Conservation (phyloP, 1,139 yeast species). For the Dujonia santamariae region DNA sequence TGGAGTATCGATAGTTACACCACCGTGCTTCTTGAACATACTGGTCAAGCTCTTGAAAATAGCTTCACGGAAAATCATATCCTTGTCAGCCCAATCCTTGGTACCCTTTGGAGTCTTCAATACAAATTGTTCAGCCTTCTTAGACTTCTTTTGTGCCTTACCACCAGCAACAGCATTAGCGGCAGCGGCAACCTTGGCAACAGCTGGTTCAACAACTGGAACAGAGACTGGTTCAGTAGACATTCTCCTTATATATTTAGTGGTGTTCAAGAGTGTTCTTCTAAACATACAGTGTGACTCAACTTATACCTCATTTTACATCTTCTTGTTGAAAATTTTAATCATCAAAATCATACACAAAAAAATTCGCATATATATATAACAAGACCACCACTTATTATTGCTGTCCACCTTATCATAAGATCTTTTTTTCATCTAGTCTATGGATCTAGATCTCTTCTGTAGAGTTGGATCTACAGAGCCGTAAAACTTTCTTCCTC, state of each 20-base stretch:
- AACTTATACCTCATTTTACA: too few relatives aligned
- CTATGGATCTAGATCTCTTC: too few relatives aligned
- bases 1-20: conserved; percentile 96
- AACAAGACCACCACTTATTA: too few relatives aligned
- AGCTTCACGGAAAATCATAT: conserved; percentile 91
- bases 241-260: conserved; percentile 19
- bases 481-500: too few relatives aligned
- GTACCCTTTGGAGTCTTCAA: conserved; percentile 97
- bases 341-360: too few relatives aligned
- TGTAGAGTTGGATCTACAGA: too few relatives aligned
- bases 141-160: conserved; percentile 25
- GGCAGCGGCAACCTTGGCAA: conserved; percentile 10
- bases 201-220: conserved; percentile 13
- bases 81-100: conserved; percentile 97
- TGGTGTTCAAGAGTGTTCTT: conserved; percentile 10
- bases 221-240: conserved; percentile 19
- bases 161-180: conserved; percentile 10
- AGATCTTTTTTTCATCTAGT: too few relatives aligned
- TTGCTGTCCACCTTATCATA: too few relatives aligned
- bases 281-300: conserved; percentile 16
- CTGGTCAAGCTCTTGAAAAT: conserved; percentile 69
- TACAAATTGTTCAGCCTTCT: conserved; percentile 51
- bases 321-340: too few relatives aligned
- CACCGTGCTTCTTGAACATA: conserved; percentile 92
- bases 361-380: too few relatives aligned